Evolutionary conservation across 306 rosid species (phyloP), one percentile per base, ranked within the genome.

Genomic region (Acacia crassicarpa): DNA sequence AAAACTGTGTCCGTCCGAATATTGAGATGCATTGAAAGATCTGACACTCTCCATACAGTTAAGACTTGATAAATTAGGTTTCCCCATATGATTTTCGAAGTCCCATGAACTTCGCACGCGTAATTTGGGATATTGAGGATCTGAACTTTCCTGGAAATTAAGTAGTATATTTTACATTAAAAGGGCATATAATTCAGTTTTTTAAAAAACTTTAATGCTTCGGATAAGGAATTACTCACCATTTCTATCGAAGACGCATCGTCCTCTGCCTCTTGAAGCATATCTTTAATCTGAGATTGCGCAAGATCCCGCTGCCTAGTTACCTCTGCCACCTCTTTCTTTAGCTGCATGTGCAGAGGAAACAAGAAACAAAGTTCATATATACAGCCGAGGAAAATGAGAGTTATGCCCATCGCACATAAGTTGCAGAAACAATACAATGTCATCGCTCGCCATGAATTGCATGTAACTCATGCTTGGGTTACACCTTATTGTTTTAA

Each of bases 11-110:
- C 83, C 96, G 81, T 92, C 96, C 72, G 97, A 91, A 77, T 89
- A 89, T 80, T 88, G 95, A 81, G 92, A 92, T 67, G 92, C 92
- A 76, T 86, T 88, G 83, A 87, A 88, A 63, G 98, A 95, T 84
- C 90, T 87, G 70, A 86, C 81, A 77, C 89, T 81, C 71, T 87
- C 89, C 41, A 75, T 78, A 78, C 85, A 66, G 9, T 83, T 76
- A 78, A 85, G 71, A 82, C 81, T 63, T 63, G 85, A 49, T 32
- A 62, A 54, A 75, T 69, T 63, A 10, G 86, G 91, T 71, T 83
- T 63, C 83, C 72, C 82, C 68, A 84, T 72, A 43, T 45, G 91
- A 84, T 78, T 89, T 81, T 87, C 93, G 0, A 69, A 78, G 78
- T 92, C 92, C 97, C 94, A 95, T 58, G 92, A 67, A 77, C 63